These are phyloP conservation scores for Irpex rosettiformis DNA, from an alignment of 1,284 basidiomycete genomes.

Conservation along the genomic window DNA sequence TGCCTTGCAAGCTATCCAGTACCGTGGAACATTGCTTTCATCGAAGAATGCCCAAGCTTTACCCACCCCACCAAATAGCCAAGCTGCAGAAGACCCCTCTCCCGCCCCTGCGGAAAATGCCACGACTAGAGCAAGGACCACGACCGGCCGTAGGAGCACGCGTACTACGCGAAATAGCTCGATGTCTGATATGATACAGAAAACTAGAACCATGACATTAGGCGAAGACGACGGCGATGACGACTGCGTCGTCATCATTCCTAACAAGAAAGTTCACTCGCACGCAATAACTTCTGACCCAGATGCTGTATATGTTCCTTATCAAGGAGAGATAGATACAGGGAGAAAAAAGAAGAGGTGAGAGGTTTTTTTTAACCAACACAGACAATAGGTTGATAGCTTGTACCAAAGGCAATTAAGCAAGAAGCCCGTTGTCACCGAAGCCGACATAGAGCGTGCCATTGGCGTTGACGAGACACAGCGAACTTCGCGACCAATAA, in stretches of 20 bases:
- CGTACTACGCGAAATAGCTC: neutral
- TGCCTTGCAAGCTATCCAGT: neutral
- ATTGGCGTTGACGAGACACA: constrained; percentile 19
- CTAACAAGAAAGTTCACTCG: constrained; percentile 26
- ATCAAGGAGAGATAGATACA: constrained; percentile 28
- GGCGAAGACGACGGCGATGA: constrained; percentile 21
- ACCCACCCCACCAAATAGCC: neutral
- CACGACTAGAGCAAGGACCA: neutral
- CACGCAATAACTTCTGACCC: constrained; percentile 17
- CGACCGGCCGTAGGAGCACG: neutral
- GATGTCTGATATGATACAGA: neutral
- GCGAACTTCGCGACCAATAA: constrained; percentile 15
- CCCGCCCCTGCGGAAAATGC: neutral
- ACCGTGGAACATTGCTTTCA: neutral
- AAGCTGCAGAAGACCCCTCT: neutral
- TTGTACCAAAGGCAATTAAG: constrained; percentile 35
- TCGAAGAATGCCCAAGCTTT: neutral
- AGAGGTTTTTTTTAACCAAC: too few relatives aligned
- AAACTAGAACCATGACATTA: constrained; percentile 10
- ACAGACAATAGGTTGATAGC: too few relatives aligned
- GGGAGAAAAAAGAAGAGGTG: constrained; percentile 46
- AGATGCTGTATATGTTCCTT: constrained; percentile 24
- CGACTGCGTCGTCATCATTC: constrained; percentile 30
- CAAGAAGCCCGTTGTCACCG: constrained; percentile 38
- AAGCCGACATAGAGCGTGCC: constrained; percentile 38